Evolutionary conservation across 129 eudicot genomes (phyloP), one percentile per base, ranked within the genome.

Genomic region (Chrysanthemum makinoi): DNA sequence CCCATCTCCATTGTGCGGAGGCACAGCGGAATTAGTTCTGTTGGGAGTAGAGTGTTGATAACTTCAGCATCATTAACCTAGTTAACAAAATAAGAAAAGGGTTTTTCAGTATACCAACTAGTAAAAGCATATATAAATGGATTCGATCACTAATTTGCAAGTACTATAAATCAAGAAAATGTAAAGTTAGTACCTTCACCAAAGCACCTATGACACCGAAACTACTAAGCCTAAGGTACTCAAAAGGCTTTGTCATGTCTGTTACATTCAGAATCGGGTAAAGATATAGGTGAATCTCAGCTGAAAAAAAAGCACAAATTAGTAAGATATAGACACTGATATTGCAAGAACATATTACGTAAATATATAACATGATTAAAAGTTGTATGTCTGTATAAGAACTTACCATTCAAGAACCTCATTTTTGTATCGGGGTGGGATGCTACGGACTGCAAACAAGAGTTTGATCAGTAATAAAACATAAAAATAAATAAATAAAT

Each of bases 191-290:
- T 69, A 69, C 73, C 73, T 69, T 69, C 73, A 52, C 73, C 49
- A 69, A 26, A n/a, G 62, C 63, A 69, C 73, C 73, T 26, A 69
- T 69, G 50, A 69, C 73, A 69, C 73, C 62, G 28, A 69, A 69
- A 26, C 73, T 69, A 69, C 50, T 69, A 53, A 69, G 62, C 73
- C 73, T 69, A 24, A 69, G 73, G 54, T 69, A 69, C 19, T 69
- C 73, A 16, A 69, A 69, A 26, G 73, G 73, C 73, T 10, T 52
- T 53, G 62, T 28, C 17, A 26, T 69, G 73, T 62, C 54, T 3
- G 62, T 69, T 69, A 62, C 52, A 62, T 52, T 69, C 17, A 69
- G 73, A 69, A 69, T 15, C 16, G 73, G 73, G 28, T 69, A 69
- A 9, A 69, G 39, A 33, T 69, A 69, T 30, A 69, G 17, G 12